Conservation (phyloP, 805 yeast species). For the Yarrowia osloensis region DNA sequence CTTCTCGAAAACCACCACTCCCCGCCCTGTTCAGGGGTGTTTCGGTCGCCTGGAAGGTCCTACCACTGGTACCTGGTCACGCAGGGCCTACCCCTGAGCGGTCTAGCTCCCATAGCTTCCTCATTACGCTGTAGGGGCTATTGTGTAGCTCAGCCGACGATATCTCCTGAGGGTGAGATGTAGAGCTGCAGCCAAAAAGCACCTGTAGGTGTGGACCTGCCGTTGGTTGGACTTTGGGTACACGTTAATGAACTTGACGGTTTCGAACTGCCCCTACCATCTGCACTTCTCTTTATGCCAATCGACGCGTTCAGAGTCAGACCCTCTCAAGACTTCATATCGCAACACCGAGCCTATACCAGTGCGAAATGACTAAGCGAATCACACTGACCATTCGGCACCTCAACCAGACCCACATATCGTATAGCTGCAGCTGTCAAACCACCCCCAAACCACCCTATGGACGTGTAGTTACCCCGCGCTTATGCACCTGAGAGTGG, state of each 20-base stretch:
- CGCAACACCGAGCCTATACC: too few species aligned
- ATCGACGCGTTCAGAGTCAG: not conserved
- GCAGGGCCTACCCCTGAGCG: constrained; percentile 15
- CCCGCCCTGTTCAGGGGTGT: not conserved
- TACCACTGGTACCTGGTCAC: not conserved
- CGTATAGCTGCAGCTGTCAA: too few species aligned
- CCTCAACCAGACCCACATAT: too few species aligned
- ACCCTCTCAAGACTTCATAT: too few species aligned
- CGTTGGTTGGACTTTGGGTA: too few species aligned
- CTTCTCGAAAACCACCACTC: not conserved
- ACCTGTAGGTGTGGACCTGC: not conserved
- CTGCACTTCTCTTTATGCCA: not conserved
- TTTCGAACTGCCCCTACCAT: not conserved
- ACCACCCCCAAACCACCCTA: too few species aligned
- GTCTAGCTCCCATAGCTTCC: not conserved
- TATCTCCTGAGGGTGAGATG: not conserved
- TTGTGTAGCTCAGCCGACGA: not conserved
- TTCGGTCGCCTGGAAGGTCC: not conserved
- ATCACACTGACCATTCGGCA: too few species aligned
- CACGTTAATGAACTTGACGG: not conserved
- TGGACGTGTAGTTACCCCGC: too few species aligned
- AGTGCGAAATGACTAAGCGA: too few species aligned
- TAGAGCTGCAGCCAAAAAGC: not conserved
- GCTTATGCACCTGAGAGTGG: too few species aligned
- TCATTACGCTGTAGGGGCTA: not conserved